These are phyloP conservation scores for Gaertneriomyces sp. DNA, from an alignment of 192 early-diverging fungal genomes.

Conservation along the genomic window DNA sequence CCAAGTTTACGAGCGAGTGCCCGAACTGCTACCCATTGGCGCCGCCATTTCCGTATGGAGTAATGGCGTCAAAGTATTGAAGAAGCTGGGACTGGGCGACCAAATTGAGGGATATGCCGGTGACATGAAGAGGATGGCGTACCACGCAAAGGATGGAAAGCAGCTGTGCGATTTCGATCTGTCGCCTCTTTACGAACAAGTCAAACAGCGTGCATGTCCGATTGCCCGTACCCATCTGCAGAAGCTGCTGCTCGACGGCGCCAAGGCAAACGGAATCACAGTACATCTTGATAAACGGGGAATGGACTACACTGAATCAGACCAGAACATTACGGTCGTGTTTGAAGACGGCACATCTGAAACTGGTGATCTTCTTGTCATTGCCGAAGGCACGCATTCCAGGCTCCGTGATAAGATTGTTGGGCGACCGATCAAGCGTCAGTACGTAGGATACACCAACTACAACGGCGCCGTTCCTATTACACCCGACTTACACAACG, in stretches of 20 bases:
- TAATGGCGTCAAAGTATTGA: conserved; percentile 26
- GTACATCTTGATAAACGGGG: conserved; percentile 14
- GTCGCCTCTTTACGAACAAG: conserved; percentile 16
- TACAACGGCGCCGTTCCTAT: conserved; percentile 23
- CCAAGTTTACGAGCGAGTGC: conserved; percentile 21
- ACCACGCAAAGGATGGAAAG: conserved; percentile 3
- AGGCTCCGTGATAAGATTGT: conserved; percentile 11
- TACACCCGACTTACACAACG: conserved; percentile 6
- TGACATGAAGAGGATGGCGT: conserved; percentile 24
- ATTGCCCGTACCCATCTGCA: conserved; percentile 16
- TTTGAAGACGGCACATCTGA: conserved; percentile 14
- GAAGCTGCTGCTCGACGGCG: conserved; percentile 22
- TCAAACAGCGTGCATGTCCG: conserved; percentile 16
- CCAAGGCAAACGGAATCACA: not conserved
- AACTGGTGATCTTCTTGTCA: conserved; percentile 13
- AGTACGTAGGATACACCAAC: conserved; percentile 24
- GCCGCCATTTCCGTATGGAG: conserved; percentile 23
- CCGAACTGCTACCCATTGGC: conserved; percentile 12
- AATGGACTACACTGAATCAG: not conserved
- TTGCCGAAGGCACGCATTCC: conserved; percentile 24
- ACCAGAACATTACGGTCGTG: conserved; percentile 7
- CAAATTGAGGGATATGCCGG: conserved; percentile 19
- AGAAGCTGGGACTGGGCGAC: conserved; percentile 15
- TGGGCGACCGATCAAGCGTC: conserved; percentile 5
- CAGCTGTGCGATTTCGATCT: conserved; percentile 16